Evolutionary conservation across 257 asterid species (phyloP).

Genomic region (Solanum chmielewskii): DNA sequence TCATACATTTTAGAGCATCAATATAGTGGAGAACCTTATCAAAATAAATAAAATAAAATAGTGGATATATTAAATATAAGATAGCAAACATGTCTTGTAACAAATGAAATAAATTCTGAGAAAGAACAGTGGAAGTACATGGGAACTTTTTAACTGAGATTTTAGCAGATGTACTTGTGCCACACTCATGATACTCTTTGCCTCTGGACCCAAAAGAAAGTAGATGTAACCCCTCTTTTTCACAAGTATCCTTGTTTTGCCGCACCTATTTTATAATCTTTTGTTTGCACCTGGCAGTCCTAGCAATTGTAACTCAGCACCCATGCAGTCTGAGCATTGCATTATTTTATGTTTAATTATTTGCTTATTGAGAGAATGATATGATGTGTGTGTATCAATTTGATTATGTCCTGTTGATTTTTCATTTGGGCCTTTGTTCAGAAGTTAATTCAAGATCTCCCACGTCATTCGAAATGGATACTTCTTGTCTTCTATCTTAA

Average conservation of each 20-base stretch:
- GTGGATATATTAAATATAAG: not conserved
- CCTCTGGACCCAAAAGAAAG: too few relatives aligned
- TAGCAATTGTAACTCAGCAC: not conserved
- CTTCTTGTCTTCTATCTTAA: not conserved
- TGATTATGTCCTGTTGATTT: not conserved
- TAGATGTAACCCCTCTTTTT: too few relatives aligned
- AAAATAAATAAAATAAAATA: not conserved
- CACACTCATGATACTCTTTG: not conserved
- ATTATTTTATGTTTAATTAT: not conserved
- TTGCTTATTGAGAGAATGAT: not conserved
- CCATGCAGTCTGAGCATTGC: not conserved
- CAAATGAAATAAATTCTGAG: not conserved
- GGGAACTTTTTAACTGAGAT: not conserved
- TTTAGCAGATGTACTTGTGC: not conserved
- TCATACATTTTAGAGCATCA: not conserved
- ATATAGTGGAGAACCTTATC: not conserved
- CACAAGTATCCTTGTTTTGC: not conserved
- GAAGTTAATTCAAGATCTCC: not conserved
- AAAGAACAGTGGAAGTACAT: not conserved
- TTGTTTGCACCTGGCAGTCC: not conserved
- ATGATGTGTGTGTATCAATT: not conserved
- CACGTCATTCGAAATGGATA: not conserved
- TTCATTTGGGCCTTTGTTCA: not conserved
- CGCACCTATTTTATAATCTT: not conserved
- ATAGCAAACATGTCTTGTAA: not conserved